Base-by-base conservation (phyloP, 352 stramenopile species). In the Phytophthora pisi region DNA sequence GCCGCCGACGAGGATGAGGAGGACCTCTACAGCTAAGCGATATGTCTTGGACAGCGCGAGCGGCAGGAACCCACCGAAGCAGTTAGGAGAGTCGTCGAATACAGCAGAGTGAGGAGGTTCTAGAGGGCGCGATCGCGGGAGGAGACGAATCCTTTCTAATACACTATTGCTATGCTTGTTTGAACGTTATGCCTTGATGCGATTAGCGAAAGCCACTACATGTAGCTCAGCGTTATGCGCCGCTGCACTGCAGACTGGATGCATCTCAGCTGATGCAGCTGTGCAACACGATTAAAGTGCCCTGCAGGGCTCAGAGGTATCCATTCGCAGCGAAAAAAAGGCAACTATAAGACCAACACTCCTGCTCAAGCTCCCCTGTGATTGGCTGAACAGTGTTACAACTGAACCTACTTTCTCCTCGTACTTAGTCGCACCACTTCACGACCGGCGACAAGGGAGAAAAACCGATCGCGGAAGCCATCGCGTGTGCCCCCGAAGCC, bases 1-100 rank as follows among this genome's bases (percentile, higher is more conserved):
- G 96, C 89, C 8, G 95, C 98, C 36, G 94, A 98, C 55, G 97
- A 99, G 68, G 95, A 98, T 51, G 97, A 99, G 72, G 97, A 99
- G 77, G 97, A 99, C 75, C 88, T 99, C 55, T 99, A 99, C 90
- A 98, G 91, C 79, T 99, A 92, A 79, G 85, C 63, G 54, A 70
- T 55, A 64, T 38, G 50, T 59, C 38, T 40, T 64, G 57, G 45
- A 64, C 26, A 61, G 45, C 43, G 51, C 36, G 50, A 68, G 54
- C 31, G 43, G 30, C 36, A 56, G 51, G 66, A 61, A 70, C 61
- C 31, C 20, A 75, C 26, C 36, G 36, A 70, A 70, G 61, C 43
- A 64, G 60, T 51, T 57, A 54, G 40, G 42, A 67, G 51, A 53
- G 59, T 51, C 40, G 45, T 57, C 24, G 64, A 58, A 58, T 59